Conservation (phyloP, 2,329 filamentous ascomycete genomes). For the Fusarium sp. region DNA sequence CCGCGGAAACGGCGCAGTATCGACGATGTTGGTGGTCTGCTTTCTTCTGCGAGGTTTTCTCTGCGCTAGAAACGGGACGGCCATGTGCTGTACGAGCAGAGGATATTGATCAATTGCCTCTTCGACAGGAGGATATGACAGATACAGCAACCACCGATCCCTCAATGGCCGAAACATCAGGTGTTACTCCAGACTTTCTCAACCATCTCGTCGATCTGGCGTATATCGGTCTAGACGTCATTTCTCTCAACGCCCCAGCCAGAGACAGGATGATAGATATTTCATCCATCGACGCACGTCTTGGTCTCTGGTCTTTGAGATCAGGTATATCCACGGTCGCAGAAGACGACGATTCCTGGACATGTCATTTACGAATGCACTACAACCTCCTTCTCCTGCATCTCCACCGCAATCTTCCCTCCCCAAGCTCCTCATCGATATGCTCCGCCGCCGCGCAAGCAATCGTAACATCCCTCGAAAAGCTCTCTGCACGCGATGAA, state of each 20-base stretch:
- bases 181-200: slow-evolving; percentile 32
- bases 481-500: slow-evolving; percentile 35
- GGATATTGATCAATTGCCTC: slow-evolving; percentile 40
- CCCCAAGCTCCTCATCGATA: slow-evolving; percentile 37
- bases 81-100: slow-evolving; percentile 41
- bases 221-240: slow-evolving; percentile 39
- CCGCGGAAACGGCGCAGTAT: slow-evolving; percentile 40
- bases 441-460: slow-evolving; percentile 43
- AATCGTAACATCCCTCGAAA: slow-evolving; percentile 40
- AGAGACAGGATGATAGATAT: slow-evolving; percentile 36
- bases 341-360: slow-evolving; percentile 37
- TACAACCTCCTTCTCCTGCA: slow-evolving; percentile 41
- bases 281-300: slow-evolving; percentile 35
- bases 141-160: slow-evolving; percentile 19
- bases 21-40: slow-evolving; percentile 43
- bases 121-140: slow-evolving; percentile 36
- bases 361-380: slow-evolving; percentile 42
- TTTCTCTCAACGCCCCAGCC: slow-evolving; percentile 35
- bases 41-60: slow-evolving; percentile 42
- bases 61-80: slow-evolving; percentile 35
- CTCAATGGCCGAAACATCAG: neutral
- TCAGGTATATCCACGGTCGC: slow-evolving; percentile 42
- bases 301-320: slow-evolving; percentile 41
- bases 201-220: slow-evolving; percentile 42
- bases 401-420: slow-evolving; percentile 38